Conservation (phyloP, 345 rosid genomes). For the Eucalyptus caleyi region DNA sequence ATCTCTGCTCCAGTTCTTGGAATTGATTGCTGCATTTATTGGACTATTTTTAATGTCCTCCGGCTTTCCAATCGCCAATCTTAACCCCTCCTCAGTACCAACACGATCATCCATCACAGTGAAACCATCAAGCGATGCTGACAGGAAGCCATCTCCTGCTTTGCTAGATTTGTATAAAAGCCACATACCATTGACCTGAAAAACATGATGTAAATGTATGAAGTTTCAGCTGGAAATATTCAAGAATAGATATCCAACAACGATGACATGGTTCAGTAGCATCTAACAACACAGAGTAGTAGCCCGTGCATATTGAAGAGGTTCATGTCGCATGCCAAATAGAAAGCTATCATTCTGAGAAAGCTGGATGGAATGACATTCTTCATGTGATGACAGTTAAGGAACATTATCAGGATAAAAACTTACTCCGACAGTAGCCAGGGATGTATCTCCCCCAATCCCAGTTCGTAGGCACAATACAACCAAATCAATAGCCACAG, state of each 20-base stretch:
- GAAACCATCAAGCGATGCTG: slow-evolving; percentile 79
- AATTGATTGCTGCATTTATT: slow-evolving; percentile 1
- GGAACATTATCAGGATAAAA: not conserved
- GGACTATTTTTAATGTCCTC: slow-evolving; percentile 27
- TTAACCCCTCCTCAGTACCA: slow-evolving; percentile 73
- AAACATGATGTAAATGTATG: not conserved
- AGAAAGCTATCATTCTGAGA: not conserved
- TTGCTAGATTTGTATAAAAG: slow-evolving; percentile 73
- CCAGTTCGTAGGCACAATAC: slow-evolving; percentile 75
- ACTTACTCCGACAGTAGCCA: slow-evolving; percentile 75
- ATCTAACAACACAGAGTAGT: not conserved
- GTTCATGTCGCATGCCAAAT: not conserved
- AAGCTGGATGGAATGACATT: not conserved
- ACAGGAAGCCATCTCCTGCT: slow-evolving; percentile 57
- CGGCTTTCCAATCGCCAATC: slow-evolving; percentile 80
- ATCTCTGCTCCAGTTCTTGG: slow-evolving; percentile 10
- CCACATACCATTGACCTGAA: slow-evolving; percentile 77
- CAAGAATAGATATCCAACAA: not conserved
- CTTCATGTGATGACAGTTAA: not conserved
- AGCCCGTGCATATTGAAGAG: not conserved
- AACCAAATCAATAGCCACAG: slow-evolving; percentile 57
- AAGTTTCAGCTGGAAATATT: not conserved
- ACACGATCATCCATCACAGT: slow-evolving; percentile 87
- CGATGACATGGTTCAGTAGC: not conserved
- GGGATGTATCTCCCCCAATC: slow-evolving; percentile 51